Base-by-base conservation (phyloP, 352 stramenopile genomes). In the Globisporangium mamillatum region DNA sequence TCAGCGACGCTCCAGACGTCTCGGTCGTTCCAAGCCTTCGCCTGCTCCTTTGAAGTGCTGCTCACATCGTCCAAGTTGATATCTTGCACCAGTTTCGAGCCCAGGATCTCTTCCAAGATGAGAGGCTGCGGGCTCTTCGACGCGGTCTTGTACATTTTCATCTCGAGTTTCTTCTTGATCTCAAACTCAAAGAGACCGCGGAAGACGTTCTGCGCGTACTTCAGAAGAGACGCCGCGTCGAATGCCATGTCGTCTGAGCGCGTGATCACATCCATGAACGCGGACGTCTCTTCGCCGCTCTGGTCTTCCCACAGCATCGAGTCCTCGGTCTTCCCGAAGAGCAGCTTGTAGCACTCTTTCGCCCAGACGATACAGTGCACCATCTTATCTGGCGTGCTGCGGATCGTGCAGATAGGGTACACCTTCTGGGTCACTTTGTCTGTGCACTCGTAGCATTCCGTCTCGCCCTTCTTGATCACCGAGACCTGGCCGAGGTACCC, bases 281-380 rank as follows among this genome's bases (percentile, higher is more conserved):
- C 82, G 14, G 84, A 97, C 48, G 92, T 82, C 2, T 97, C 90
- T 32, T 95, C 83, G 29, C 84, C 88, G 3, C 63, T 77, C 3
- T 85, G 83, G 66, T 91, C 86, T 63, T 97, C 90, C 84, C 91
- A 99, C 4, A 99, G 84, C 97, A 99, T 99, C 44, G 94, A 95
- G 69, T 96, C 89, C 27, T 82, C 78, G 22, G 68, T 84, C 63
- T 95, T 94, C 32, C 87, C 89, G 58, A 96, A 96, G 2, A 96
- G 71, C 55, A 96, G 74, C 72, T 96, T 96, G 75, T 93, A 96
- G 72, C 85, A 96, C 71, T 96, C 89, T 60, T 96, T 96, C 46
- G 96, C 97, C 98, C 98, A 99, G 32, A 99, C 98, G 70, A 99
- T 99, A 77, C 97, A 99, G 81, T 99, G 98, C 32, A 99, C 98